Percentiles rank a stretch among this genome's conserved stretches.
Conservation (phyloP, 768 basidiomycete species). For the Coprinellus aureogranulatus region DNA sequence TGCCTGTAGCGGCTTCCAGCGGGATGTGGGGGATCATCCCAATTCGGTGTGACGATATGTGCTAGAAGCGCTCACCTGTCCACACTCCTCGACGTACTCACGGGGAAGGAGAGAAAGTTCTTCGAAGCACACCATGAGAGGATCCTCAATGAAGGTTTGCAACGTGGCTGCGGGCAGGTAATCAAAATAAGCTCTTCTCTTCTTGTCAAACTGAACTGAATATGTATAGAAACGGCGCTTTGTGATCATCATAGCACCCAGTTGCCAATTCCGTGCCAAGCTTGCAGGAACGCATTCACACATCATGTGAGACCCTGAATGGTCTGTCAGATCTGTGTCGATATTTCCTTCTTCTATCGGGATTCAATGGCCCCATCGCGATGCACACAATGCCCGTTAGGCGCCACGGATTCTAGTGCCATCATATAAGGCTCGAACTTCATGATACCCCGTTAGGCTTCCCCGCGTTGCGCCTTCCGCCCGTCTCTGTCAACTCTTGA, state of each 20-base stretch:
- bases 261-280: too few relatives aligned
- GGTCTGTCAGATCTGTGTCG: background rate
- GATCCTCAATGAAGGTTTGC: background rate
- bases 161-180: background rate
- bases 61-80: too few relatives aligned
- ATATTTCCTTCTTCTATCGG: background rate
- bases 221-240: background rate
- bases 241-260: background rate
- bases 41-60: too few relatives aligned
- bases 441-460: slow-evolving; percentile 1
- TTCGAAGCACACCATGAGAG: background rate
- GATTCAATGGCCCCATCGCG: background rate
- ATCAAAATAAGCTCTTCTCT: background rate
- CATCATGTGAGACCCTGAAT: background rate
- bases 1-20: too few relatives aligned
- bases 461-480: background rate
- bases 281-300: too few relatives aligned
- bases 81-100: too few relatives aligned
- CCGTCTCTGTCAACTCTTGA: background rate
- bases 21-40: too few relatives aligned
- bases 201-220: background rate
- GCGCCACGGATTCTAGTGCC: slow-evolving; percentile 1
- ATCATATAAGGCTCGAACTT: slow-evolving; percentile 5
- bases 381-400: slow-evolving; percentile 1
- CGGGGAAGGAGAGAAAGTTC: too few relatives aligned